Base-by-base conservation (phyloP, 768 basidiomycete species). In the Cyclocybe cylindracea region DNA sequence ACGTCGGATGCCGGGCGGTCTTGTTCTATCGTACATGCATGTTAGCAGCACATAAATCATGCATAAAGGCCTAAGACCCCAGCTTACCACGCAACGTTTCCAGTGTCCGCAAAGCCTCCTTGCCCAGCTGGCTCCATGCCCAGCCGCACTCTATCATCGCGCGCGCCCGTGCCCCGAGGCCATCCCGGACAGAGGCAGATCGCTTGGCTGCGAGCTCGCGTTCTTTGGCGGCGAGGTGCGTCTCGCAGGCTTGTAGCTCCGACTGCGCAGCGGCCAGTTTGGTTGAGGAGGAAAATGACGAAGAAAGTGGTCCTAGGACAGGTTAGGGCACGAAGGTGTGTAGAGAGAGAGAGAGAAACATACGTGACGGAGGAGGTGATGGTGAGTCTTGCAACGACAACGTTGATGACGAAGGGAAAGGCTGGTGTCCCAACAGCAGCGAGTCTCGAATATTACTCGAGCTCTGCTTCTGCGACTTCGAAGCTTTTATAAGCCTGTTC, bases 161-260 rank as follows among this genome's bases (percentile, higher is more conserved):
- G 13, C 70, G 74, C 56, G 83, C 85, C 3, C 91, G 77, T 3
- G 73, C 71, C 1, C 79, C 75, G 16, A 94, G 72, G 0, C 89
- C 89, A 39, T 84, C 79, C 5, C 77, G 72, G 10, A 89, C 75
- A 7, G 85, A 74, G n/a, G 70, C 70, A n/a, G 72, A 65, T 0
- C 89, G 75, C 43, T 77, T 70, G 0, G 62, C 60, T 5, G 78
- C 78, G 6, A 91, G 76, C 51, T 85, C 85, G 14, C 70, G 76
- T 62, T 94, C 89, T 64, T 89, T 89, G 24, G 70, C 53, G 0
- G 85, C 85, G 2, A 94, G 76, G 48, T 87, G 87, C 0, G 79
- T 73, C 62, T 94, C 91, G 65, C 91, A 94, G 7, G 89, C 91
- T 59, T 91, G 90, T 14, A 93, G 73, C 56, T 92, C 87, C 0